These are phyloP conservation scores for Xylariaceae sp. DNA, from an alignment of 2,329 filamentous ascomycete genomes.

Conservation along the genomic window DNA sequence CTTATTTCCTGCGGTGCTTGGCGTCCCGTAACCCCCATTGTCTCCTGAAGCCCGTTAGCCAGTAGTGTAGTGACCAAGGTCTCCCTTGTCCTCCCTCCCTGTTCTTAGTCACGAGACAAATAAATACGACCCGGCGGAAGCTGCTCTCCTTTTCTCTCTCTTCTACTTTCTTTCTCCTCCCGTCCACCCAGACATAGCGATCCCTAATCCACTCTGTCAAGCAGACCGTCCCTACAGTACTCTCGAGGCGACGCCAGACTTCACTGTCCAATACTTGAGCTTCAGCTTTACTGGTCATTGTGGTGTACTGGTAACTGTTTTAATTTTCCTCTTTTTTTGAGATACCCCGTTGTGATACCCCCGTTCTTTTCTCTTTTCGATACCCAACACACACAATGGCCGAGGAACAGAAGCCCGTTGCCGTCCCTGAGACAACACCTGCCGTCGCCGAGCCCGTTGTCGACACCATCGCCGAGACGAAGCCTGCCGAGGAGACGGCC, in stretches of 20 bases:
- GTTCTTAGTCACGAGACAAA: conserved; percentile 29
- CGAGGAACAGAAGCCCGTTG: conserved; percentile 65
- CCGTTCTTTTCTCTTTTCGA: conserved; percentile 32
- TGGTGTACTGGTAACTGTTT: conserved; percentile 18
- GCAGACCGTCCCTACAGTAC: conserved; percentile 6
- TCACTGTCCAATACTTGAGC: conserved; percentile 12
- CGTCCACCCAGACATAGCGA: conserved; percentile 21
- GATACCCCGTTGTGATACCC: conserved; percentile 46
- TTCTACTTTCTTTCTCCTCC: conserved; percentile 24
- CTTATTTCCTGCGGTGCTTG: conserved; percentile 14
- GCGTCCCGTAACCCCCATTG: conserved; percentile 7
- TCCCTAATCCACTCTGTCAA: conserved; percentile 7
- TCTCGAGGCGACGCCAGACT: conserved; percentile 14
- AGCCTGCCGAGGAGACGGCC: conserved; percentile 24
- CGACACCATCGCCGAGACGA: conserved; percentile 33
- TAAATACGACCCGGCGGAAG: conserved; percentile 32
- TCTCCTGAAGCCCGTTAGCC: background rate
- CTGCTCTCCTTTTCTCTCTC: conserved; percentile 29
- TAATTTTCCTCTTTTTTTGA: conserved; percentile 42
- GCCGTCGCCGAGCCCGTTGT: conserved; percentile 35
- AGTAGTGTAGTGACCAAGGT: conserved; percentile 1
- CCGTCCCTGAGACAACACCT: conserved; percentile 49
- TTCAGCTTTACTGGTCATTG: conserved; percentile 8
- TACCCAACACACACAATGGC: conserved; percentile 55
- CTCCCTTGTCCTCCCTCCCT: conserved; percentile 20